Percentiles rank a stretch among this genome's conserved stretches.
Conservation (phyloP, 495 filamentous ascomycete genomes). For the Aspergillus homomorphus region DNA sequence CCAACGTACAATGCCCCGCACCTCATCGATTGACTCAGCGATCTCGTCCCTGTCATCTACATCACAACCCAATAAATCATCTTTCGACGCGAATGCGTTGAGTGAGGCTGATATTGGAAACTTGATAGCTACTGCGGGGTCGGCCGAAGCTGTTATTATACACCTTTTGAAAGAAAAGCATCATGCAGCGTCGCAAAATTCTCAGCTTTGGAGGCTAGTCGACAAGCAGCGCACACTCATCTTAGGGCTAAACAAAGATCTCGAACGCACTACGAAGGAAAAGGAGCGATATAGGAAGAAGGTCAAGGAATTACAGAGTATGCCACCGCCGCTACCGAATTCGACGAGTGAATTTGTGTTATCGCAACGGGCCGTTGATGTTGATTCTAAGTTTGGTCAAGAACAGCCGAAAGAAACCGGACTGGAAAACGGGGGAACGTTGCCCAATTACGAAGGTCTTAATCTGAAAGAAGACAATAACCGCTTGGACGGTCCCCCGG, state of each 20-base stretch:
- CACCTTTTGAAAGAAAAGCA: conserved; percentile 90
- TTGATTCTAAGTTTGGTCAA: neutral
- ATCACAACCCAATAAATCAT: conserved; percentile 59
- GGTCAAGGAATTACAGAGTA: conserved; percentile 67
- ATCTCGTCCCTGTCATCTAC: conserved; percentile 81
- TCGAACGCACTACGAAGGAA: conserved; percentile 87
- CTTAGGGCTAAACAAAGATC: conserved; percentile 87
- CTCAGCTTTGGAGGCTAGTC: conserved; percentile 90
- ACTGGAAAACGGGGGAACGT: neutral
- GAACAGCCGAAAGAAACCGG: neutral
- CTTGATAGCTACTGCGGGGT: conserved; percentile 79
- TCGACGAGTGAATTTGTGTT: conserved; percentile 18
- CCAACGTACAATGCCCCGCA: conserved; percentile 61
- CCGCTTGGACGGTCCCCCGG: neutral
- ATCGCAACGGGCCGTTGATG: neutral
- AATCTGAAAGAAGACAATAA: neutral
- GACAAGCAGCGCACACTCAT: conserved; percentile 96
- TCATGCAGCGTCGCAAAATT: conserved; percentile 80
- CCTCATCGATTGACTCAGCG: conserved; percentile 91
- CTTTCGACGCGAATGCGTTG: conserved; percentile 53
- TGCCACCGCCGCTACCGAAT: conserved; percentile 48
- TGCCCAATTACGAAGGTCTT: neutral
- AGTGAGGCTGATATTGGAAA: conserved; percentile 63
- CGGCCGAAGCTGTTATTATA: conserved; percentile 82
- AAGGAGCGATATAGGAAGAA: conserved; percentile 93